Evolutionary conservation across 176 grass and related monocot genomes (phyloP).

Genomic region (Panicum miliaceum): DNA sequence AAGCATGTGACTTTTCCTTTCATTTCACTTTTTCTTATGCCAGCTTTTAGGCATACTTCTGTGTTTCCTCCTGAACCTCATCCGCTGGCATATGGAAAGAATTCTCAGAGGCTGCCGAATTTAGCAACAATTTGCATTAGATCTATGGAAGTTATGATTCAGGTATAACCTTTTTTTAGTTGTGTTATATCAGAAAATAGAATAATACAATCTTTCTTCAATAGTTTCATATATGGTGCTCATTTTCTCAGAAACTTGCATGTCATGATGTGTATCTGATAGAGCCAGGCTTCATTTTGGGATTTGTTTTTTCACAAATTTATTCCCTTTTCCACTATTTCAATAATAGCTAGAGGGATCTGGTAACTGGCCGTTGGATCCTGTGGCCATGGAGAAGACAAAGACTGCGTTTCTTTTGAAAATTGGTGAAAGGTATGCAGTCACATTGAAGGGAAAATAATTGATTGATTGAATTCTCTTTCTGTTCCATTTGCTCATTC

Average conservation of each 20-base stretch:
- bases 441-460: conserved; percentile 28
- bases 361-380: conserved; percentile 94
- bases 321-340: conserved; percentile 19
- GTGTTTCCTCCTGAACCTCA: conserved; percentile 91
- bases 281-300: conserved; percentile 16
- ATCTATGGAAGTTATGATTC: conserved; percentile 86
- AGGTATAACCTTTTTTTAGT: conserved; percentile 54
- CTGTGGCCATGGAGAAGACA: conserved; percentile 83
- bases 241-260: conserved; percentile 3
- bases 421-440: conserved; percentile 89
- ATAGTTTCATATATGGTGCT: conserved; percentile 19
- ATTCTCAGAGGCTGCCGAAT: conserved; percentile 53
- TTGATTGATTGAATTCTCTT: conserved; percentile 24
- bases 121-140: conserved; percentile 64
- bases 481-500: conserved; percentile 31
- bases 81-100: conserved; percentile 79
- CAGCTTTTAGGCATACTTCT: conserved; percentile 91
- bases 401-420: conserved; percentile 93
- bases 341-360: conserved; percentile 86
- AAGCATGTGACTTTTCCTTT: conserved; percentile 1
- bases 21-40: conserved; percentile 32
- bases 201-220: not conserved
- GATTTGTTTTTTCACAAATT: conserved; percentile 23
- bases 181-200: not conserved
- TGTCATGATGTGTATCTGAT: conserved; percentile 27